Base-by-base conservation (phyloP, 2,329 filamentous ascomycete species). In the Clarireedia monteithiana region DNA sequence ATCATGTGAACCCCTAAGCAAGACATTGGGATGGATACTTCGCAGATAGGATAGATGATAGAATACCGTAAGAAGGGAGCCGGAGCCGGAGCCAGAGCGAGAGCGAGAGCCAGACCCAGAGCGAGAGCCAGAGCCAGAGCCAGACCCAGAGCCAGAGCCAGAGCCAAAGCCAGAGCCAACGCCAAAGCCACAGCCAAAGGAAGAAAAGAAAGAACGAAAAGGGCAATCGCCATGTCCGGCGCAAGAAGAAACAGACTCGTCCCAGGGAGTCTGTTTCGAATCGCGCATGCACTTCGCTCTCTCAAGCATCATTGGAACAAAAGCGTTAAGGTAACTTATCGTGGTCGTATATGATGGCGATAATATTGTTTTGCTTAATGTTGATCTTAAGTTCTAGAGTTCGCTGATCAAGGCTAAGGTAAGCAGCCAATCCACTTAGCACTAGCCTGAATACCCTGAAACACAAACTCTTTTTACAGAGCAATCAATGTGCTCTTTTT, bases 351-450 rank as follows among this genome's bases (percentile, higher is more conserved):
- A 34, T 34, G 30, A 34, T 34, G 39, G 39, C 14, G 17, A 40
- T 27, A 47, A 38, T 23, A 30, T n/a, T 9, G 17, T 17, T 53
- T 47, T 53, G 12, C 40, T 24, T 38, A 38, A 53, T 44, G 40
- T 53, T 53, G 50, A 53, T 53, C 50, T 47, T 34, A 48, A 47
- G 42, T 53, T 53, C 50, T 48, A 53, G 50, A 48, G 27, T 38
- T 14, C 17, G 30, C 30, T 34, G 30, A 34, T 34, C 40, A 44
- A 40, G 38, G 40, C n/a, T 10, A 20, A n/a, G 40, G 20, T 44
- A 20, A 17, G 40, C 15, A 20, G 9, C 39, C 39, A 20, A 20
- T 20, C 20, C 15, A 20, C 39, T 9, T 40, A 40, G n/a, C n/a
- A 20, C 39, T 42, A 42, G 39, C 39, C 39, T 20, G 20, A 42